Base-by-base conservation (phyloP, 768 basidiomycete genomes). In the Chiua virens region DNA sequence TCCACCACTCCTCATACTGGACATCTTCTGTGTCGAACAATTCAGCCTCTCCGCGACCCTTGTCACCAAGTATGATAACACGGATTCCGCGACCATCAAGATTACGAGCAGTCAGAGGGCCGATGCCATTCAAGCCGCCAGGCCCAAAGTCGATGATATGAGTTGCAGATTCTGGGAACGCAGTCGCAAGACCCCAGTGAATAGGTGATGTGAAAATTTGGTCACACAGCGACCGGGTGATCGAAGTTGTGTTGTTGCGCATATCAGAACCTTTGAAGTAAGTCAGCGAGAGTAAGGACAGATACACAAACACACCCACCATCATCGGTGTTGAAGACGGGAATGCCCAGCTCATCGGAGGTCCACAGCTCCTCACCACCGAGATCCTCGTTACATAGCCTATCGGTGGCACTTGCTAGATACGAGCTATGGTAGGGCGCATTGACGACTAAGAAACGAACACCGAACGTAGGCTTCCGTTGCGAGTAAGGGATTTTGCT, bases 81-180 rank as follows among this genome's bases (percentile, higher is more conserved):
- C 93, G 86, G 27, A 99, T 83, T 47, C 97, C 97, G 25, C 92
- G 86, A 14, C 97, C 97, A 60, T 97, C 93, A 40, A 95, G 77
- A 71, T 94, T 95, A 60, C 88, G 83, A 5, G 87, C 85, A 38
- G 94, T 95, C 49, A 98, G 78, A 47, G 87, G 85, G 37, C 96
- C 96, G 57, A 98, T 95, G 13, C 97, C 96, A 63, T 87, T 92
- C 49, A 90, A 65, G 14, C 96, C 95, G 54, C 97, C 96, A 2
- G 97, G 92, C 47, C 97, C 97, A 61, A 99, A 98, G 71, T 99
- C 97, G 55, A 98, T 75, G 3, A 92, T 88, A 68, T 99, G 97
- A 5, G 95, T 98, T 0, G 94, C 92, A 9, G 86, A 80, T 53
- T 88, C 79, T 1, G 94, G 90, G 81, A 98, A 96, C 54, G 84